Evolutionary conservation across 2,329 filamentous ascomycete genomes (phyloP), one percentile per base, ranked within the genome.

Genomic region (Penicillium fuscoglaucum): DNA sequence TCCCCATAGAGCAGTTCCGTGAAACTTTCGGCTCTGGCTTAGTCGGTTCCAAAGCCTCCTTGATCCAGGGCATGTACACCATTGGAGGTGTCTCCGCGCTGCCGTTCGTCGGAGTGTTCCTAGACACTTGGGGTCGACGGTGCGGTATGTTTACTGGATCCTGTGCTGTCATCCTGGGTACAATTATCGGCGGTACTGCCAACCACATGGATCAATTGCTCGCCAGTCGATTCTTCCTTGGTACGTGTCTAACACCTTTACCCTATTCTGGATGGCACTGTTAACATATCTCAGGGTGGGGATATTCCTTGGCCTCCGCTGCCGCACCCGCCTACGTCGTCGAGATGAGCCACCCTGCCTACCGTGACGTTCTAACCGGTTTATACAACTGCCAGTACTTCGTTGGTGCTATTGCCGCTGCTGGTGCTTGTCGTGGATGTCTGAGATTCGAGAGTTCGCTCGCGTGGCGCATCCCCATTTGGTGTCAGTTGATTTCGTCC

Each of bases 281-380:
- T 15, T 55, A 33, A 55, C n/a, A n/a, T 40, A 19, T 26, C 33
- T 5, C 13, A 56, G 59, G 82, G 7, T 83, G 84, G 57, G 86
- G 86, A 40, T 84, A 86, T 43, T 80, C 82, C 2, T 84, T 88
- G 58, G 82, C 83, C 4, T 80, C 82, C 6, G 80, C 83, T 3
- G 84, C 85, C 9, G 85, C 83, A 1, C 86, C 86, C 2, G 82
- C 84, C 19, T 88, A 87, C 68, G 83, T 83, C 15, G 83, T 85
- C 43, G 87, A 89, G 69, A 79, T 87, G 58, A 80, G 84, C 1
- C 86, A 88, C 66, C 86, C 87, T 0, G 81, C 82, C 2, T 86
- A 84, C 70, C 80, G 87, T 60, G 85, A 84, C 41, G 77, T 85
- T 24, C 77, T 87, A 63, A 86, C 85, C 0, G 87, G 84, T 43